phyloP scores from a whole-genome alignment of 768 basidiomycete species.

The Lentinula sp. region DNA sequence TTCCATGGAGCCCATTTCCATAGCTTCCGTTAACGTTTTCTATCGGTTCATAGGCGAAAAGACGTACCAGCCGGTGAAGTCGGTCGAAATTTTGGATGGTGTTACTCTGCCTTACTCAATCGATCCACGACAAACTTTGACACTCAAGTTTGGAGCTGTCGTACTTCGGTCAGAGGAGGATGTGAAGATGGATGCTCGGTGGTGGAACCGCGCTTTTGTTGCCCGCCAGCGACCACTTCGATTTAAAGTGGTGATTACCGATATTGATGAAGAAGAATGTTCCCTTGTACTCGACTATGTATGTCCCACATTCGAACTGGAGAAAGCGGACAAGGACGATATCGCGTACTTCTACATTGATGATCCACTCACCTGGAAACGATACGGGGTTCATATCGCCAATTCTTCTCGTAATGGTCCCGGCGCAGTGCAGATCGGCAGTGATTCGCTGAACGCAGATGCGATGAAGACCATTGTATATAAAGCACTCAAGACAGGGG shows the following conservation, averaged over 20 bases:
- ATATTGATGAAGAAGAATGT: conserved; percentile 32
- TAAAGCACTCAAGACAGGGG: conserved; percentile 28
- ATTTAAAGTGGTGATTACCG: conserved; percentile 26
- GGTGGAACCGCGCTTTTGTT: conserved; percentile 28
- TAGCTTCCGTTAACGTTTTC: conserved; percentile 24
- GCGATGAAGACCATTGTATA: conserved; percentile 26
- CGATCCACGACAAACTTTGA: conserved; percentile 29
- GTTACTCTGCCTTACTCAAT: conserved; percentile 25
- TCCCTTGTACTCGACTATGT: conserved; percentile 33
- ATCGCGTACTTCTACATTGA: conserved; percentile 30
- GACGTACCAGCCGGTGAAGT: conserved; percentile 22
- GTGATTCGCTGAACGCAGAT: conserved; percentile 17
- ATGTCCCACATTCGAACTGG: conserved; percentile 17
- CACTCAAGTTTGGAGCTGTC: conserved; percentile 21
- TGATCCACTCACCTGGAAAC: conserved; percentile 19
- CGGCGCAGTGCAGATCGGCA: conserved; percentile 18
- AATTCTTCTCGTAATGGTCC: conserved; percentile 7
- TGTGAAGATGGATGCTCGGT: conserved; percentile 18
- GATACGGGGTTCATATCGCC: conserved; percentile 20
- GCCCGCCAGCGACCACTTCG: conserved; percentile 29
- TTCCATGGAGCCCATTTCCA: conserved; percentile 26
- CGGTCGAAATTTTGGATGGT: conserved; percentile 19
- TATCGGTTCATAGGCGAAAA: conserved; percentile 31
- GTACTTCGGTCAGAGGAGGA: conserved; percentile 30
- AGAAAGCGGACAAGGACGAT: conserved; percentile 21